Base-by-base conservation (phyloP, 2,329 filamentous ascomycete species). In the Beauveria australis region DNA sequence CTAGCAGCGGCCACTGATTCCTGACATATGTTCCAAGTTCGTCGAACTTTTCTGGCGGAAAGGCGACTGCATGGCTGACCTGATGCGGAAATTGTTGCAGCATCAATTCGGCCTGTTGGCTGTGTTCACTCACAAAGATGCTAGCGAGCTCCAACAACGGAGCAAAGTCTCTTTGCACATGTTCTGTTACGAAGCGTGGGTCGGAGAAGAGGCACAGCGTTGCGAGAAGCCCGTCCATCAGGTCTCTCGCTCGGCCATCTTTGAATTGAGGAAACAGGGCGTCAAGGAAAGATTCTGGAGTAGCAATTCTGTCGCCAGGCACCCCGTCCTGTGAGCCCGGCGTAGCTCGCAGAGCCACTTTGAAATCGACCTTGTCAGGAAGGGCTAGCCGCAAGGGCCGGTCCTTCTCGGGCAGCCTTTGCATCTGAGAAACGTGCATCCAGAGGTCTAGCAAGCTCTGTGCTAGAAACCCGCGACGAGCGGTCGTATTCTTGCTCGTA, bases 151-250 rank as follows among this genome's bases (percentile, higher is more conserved):
- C 58, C 33, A 75, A 62, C 19, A 75, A 64, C 2, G 72, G 72
- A 18, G 70, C 68, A 18, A 69, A 61, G 24, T 67, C 49, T 24
- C 44, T 59, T 41, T 64, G 65, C 5, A 57, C 56, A 1, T 44
- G 51, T 1, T 53, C 47, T 16, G 62, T 61, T 5, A 67, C 53
- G 2, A 64, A 61, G 44, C 66, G 66, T 18, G 58, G 46, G 47
- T 74, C 72, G 5, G 71, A 71, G 6, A 72, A 51, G 22, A 73
- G 61, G 18, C 70, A 68, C 1, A 73, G 12, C 2, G 73, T 73
- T 12, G 70, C 64, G 41, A 75, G 37, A 18, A 75, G 73, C 1
- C 65, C 69, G 4, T 73, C 70, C 1, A 74, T 48, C 5, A 74
- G 63, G 3, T 65, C 63, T 12, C 56, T 58, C 12, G 69, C 66